A percentile compares a stretch with the other conserved stretches of the same genome.
Evolutionary conservation across 768 basidiomycete species (phyloP).

Genomic region (Cyclocybe cylindracea): DNA sequence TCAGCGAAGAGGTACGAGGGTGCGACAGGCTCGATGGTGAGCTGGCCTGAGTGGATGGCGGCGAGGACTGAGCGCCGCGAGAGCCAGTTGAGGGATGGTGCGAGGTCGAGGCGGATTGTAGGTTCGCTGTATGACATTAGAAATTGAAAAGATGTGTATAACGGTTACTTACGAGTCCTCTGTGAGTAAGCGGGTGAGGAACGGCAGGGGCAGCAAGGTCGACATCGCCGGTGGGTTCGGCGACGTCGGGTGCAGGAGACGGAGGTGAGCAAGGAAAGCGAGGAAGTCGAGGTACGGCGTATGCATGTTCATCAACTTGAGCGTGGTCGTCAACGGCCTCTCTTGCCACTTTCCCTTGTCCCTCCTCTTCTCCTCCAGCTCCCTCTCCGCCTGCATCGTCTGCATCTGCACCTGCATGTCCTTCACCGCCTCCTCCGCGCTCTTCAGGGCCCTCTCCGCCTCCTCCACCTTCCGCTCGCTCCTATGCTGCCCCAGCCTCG

Average conservation of each 20-base stretch:
- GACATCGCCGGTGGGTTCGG: conserved; percentile 66
- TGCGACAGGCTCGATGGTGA: conserved; percentile 86
- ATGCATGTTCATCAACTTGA: conserved; percentile 63
- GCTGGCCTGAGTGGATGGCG: conserved; percentile 86
- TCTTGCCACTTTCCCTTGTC: conserved; percentile 72
- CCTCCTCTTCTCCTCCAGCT: conserved; percentile 58
- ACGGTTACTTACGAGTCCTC: conserved; percentile 80
- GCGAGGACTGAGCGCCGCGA: conserved; percentile 79
- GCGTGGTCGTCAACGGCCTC: conserved; percentile 30
- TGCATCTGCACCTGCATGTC: conserved; percentile 89
- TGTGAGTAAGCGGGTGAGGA: conserved; percentile 68
- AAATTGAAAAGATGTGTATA: conserved; percentile 1
- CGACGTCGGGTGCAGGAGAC: conserved; percentile 64
- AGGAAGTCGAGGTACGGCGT: conserved; percentile 80
- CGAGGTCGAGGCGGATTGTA: conserved; percentile 89
- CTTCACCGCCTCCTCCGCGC: conserved; percentile 85
- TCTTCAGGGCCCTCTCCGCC: conserved; percentile 74
- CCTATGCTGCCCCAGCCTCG: conserved; percentile 61
- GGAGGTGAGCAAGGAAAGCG: conserved; percentile 75
- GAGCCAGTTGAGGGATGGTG: conserved; percentile 94
- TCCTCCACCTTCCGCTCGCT: conserved; percentile 78
- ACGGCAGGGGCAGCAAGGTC: conserved; percentile 75
- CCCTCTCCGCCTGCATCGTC: conserved; percentile 64
- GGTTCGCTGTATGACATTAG: conserved; percentile 64
- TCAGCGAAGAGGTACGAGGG: conserved; percentile 61